Evolutionary conservation across 2,329 filamentous ascomycete genomes (phyloP).

Genomic region (Pseudogymnoascus sp.): DNA sequence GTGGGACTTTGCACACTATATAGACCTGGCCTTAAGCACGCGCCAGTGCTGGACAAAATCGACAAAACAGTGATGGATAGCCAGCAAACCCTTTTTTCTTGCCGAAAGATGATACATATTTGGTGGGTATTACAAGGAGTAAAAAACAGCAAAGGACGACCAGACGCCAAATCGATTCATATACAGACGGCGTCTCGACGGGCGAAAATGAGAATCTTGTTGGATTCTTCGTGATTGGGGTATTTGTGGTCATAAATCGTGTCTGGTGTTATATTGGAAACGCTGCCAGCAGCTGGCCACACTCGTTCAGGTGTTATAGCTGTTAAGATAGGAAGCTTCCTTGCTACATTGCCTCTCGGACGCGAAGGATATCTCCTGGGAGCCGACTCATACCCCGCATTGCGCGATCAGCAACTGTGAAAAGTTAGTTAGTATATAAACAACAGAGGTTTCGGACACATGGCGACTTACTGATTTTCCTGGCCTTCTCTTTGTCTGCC

Average conservation of each 20-base stretch:
- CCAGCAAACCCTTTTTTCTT: not conserved
- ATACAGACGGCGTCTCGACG: not conserved
- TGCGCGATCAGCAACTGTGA: slow-evolving; percentile 4
- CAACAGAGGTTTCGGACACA: not conserved
- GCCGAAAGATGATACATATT: not conserved
- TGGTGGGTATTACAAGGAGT: not conserved
- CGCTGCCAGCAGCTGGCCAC: not conserved
- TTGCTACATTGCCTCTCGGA: slow-evolving; percentile 2
- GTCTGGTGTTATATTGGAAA: not conserved
- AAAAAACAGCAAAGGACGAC: not conserved
- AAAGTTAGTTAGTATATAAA: not conserved
- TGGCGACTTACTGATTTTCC: not conserved
- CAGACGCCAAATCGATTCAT: not conserved
- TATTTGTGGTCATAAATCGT: slow-evolving; percentile 4
- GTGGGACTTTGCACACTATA: not conserved
- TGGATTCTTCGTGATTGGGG: not conserved
- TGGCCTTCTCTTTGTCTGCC: not conserved
- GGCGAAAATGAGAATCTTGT: not conserved
- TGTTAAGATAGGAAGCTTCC: not conserved
- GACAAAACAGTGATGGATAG: not conserved
- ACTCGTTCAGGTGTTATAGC: not conserved
- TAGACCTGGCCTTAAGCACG: not conserved
- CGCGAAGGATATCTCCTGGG: not conserved
- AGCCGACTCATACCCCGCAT: not conserved
- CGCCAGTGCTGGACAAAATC: not conserved